Percentiles rank a stretch among this genome's conserved stretches.
Evolutionary conservation across 2,329 filamentous ascomycete genomes (phyloP).

Genomic region (Sarocladium oryzae): DNA sequence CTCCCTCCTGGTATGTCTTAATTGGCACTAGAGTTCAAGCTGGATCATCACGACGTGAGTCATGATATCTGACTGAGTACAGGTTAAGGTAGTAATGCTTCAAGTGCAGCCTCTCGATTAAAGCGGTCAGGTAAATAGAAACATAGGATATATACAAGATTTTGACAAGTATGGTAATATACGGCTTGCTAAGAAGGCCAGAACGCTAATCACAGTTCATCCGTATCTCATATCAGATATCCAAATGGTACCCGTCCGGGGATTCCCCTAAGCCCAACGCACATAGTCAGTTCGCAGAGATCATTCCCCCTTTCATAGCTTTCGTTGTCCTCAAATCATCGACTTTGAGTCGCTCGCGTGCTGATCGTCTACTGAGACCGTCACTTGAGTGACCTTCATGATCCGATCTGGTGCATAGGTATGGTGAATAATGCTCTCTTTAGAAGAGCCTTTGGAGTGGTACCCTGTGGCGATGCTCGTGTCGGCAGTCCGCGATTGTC

Average conservation of each 20-base stretch:
- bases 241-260: too few relatives aligned
- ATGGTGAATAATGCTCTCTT: not conserved
- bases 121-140: too few relatives aligned
- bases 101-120: too few relatives aligned
- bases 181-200: not conserved
- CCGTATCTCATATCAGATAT: not conserved
- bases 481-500: not conserved
- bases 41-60: too few relatives aligned
- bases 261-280: too few relatives aligned
- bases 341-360: not conserved
- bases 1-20: too few relatives aligned
- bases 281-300: too few relatives aligned
- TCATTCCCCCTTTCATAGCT: not conserved
- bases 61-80: too few relatives aligned
- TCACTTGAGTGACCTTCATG: slow-evolving; percentile 5
- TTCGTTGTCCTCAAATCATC: not conserved
- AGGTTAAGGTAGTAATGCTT: too few relatives aligned
- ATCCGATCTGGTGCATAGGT: slow-evolving; percentile 5
- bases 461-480: slow-evolving; percentile 4
- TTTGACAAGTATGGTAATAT: not conserved
- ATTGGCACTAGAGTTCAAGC: too few relatives aligned
- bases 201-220: not conserved
- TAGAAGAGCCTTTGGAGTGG: slow-evolving; percentile 5
- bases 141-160: not conserved
- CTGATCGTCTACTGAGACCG: slow-evolving; percentile 4